A percentile compares a stretch with the other conserved stretches of the same genome.
phyloP scores from a whole-genome alignment of 2,329 filamentous ascomycete genomes.

The Lojkania enalia region DNA sequence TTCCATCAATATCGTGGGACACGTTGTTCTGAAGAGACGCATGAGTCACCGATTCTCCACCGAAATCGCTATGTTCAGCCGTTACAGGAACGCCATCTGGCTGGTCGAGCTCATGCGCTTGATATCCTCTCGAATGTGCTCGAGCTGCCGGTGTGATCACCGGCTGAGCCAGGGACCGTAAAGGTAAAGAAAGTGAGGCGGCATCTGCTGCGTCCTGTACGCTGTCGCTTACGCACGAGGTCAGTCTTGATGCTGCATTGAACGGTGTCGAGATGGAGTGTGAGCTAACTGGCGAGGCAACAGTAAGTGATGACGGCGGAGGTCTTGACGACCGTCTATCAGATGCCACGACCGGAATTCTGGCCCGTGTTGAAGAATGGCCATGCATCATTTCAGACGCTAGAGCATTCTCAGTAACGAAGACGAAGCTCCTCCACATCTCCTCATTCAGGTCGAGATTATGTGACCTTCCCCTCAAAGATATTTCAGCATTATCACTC shows the following conservation, averaged over 20 bases:
- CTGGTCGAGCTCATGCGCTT: not conserved
- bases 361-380: constrained; percentile 12
- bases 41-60: constrained; percentile 25
- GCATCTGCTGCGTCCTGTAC: constrained; percentile 23
- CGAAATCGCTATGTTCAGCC: constrained; percentile 18
- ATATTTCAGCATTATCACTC: too few relatives aligned
- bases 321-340: not conserved
- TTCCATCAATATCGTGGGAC: constrained; percentile 20
- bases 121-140: not conserved
- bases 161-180: constrained; percentile 13
- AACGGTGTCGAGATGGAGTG: constrained; percentile 24
- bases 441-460: constrained; percentile 22
- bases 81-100: not conserved
- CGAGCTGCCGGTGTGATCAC: constrained; percentile 22
- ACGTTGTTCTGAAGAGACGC: constrained; percentile 30
- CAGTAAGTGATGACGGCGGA: constrained; percentile 22
- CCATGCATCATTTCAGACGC: constrained; percentile 12
- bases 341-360: not conserved
- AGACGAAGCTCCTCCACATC: constrained; percentile 40
- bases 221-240: constrained; percentile 27
- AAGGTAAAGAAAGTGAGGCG: constrained; percentile 20
- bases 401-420: constrained; percentile 23
- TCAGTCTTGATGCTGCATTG: constrained; percentile 15
- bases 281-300: constrained; percentile 14
- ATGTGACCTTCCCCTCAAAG: too few relatives aligned